Base-by-base conservation (phyloP, 441 rosid genomes). In the Mallotus japonicus region DNA sequence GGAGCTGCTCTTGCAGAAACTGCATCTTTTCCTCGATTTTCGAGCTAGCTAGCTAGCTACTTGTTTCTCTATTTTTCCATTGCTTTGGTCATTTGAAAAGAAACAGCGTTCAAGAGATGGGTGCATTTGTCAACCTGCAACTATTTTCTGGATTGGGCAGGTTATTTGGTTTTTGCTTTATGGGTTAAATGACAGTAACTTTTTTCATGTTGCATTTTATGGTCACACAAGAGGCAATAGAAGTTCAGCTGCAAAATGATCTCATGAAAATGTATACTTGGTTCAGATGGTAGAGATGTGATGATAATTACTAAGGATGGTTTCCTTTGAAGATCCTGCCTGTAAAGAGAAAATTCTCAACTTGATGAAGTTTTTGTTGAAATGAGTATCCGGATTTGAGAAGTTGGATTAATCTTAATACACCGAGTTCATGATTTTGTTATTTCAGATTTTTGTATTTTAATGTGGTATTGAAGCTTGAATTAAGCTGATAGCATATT, bases 1-100 rank as follows among this genome's bases (percentile, higher is more conserved):
- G 0, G 94, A 90, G 71, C 75, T 91, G 80, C 85, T 90, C 63
- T 51, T 83, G 56, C 92, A 90, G 84, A 90, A 89, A 76, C 76
- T 94, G 75, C 85, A 69, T 59, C 88, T 83, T 73, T 94, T 94
- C 85, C 86, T 94, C 24, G 95, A 90, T 57, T 87, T 81, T 79
- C 88, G 81, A 76, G 97, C 95, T 62, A 71, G 85, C 81, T 86
- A 81, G 79, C 55, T 17, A 20, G 46, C 59, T 49, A 55, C 32
- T 42, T 32, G 19, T 10, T 24, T 37, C 15, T 10, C 7, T 15
- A 16, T 69, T 22, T 40, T 16, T 46, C 12, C 57, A 24, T 70
- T 17, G 37, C 65, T 22, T 44, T 6, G 8, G 16, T 73, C 47
- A 34, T 63, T 49, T 19, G 32, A 62, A 40, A 74, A 42, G 3